Evolutionary conservation across 257 asterid genomes (phyloP), one percentile per base, ranked within the genome.

Genomic region (Lycium ferocissimum): DNA sequence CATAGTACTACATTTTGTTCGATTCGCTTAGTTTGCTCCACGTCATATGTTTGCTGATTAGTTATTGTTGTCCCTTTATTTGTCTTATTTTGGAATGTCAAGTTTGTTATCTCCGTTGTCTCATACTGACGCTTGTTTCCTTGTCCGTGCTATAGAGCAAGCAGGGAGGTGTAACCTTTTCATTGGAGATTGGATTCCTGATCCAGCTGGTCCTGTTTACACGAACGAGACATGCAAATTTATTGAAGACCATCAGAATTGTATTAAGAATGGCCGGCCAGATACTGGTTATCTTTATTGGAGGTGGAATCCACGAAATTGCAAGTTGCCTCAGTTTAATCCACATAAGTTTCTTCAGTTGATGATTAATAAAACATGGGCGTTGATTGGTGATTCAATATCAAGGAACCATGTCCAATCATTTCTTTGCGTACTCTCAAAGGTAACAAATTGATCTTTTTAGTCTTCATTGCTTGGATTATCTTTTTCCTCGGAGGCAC

Each of bases 321-420:
- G 99, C 71, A 91, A 93, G 80, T 81, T 93, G 84, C 89, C 92
- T 66, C 92, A 87, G 38, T 83, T 90, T 18, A 85, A 91, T 49
- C 91, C 97, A 1, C 20, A 66, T 78, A 89, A 71, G 87, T 94
- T 95, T 86, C 94, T 94, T 3, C 94, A 93, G 63, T 70, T 87
- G 6, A 89, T 94, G 98, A 93, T 90, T 88, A 86, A 93, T 76
- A 94, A 93, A 88, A 87, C 84, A 56, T 93, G 92, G 97, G 97
- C 91, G 0, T 91, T 94, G 73, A 82, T 95, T 56, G 99, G 99
- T 15, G 98, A 95, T 89, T 95, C 99, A 33, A 93, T 95, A 70
- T 86, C 97, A 1, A 79, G 98, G 83, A 95, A 95, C 90, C 99
- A 95, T 73, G 91, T 92, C 13, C 94, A 95, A 14, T 95, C 99